phyloP scores from a whole-genome alignment of 306 rosid genomes.

The Bauhinia variegata region DNA sequence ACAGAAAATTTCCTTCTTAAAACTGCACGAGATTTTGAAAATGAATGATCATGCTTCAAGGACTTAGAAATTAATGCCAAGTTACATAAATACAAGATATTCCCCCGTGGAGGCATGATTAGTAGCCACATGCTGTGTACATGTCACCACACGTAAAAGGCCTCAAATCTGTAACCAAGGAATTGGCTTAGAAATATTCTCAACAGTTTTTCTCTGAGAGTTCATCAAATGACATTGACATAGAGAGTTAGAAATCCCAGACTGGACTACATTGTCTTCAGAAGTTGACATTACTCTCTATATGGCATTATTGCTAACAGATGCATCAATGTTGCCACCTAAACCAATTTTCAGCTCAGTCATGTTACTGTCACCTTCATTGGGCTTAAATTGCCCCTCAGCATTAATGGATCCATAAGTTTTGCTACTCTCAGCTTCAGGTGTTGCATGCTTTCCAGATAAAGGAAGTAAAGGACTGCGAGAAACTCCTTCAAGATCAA shows the following conservation, averaged over 20 bases:
- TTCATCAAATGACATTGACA: slow-evolving; percentile 42
- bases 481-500: slow-evolving; percentile 46
- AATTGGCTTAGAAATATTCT: too few species aligned
- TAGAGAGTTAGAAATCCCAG: slow-evolving; percentile 39
- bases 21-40: too few species aligned
- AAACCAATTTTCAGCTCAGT: slow-evolving; percentile 40
- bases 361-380: slow-evolving; percentile 38
- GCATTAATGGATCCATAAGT: slow-evolving; percentile 29
- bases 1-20: too few species aligned
- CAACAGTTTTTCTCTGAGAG: slow-evolving; percentile 42
- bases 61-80: too few species aligned
- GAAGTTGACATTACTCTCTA: slow-evolving; percentile 40
- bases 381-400: slow-evolving; percentile 35
- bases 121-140: too few species aligned
- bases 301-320: slow-evolving; percentile 39
- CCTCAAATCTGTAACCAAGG: too few species aligned
- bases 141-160: too few species aligned
- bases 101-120: too few species aligned
- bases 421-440: slow-evolving; percentile 38
- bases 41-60: too few species aligned
- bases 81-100: too few species aligned
- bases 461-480: slow-evolving; percentile 32
- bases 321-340: slow-evolving; percentile 37
- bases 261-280: slow-evolving; percentile 42
- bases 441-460: slow-evolving; percentile 27